Conservation (phyloP, 2,329 filamentous ascomycete species). For the Cytospora mali region DNA sequence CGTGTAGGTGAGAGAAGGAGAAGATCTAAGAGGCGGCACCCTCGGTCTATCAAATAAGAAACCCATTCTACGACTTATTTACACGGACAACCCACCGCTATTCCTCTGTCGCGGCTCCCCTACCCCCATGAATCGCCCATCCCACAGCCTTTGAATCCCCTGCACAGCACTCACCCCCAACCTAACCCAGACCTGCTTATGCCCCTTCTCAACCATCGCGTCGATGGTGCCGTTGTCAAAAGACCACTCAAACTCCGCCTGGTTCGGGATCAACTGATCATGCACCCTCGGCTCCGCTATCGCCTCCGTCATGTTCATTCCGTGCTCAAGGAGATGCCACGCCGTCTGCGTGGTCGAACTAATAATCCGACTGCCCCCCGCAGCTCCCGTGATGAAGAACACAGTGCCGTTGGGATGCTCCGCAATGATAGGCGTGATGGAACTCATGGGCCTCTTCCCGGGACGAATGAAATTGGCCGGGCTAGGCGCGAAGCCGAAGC, state of each 20-base stretch:
- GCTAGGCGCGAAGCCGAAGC: slow-evolving; percentile 82
- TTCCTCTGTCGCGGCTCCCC: slow-evolving; percentile 79
- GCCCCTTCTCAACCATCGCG: slow-evolving; percentile 66
- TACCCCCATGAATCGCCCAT: slow-evolving; percentile 75
- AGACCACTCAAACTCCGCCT: slow-evolving; percentile 68
- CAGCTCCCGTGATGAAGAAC: slow-evolving; percentile 74
- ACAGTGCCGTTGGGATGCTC: slow-evolving; percentile 67
- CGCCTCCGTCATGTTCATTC: slow-evolving; percentile 62
- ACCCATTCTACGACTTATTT: neutral
- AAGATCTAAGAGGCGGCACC: too few relatives aligned
- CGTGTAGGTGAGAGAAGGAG: too few relatives aligned
- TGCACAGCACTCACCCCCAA: slow-evolving; percentile 72
- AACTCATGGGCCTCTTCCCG: slow-evolving; percentile 80
- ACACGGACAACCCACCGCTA: slow-evolving; percentile 66
- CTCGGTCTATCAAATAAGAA: neutral
- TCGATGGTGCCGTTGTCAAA: slow-evolving; percentile 72
- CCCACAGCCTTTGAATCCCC: slow-evolving; percentile 63
- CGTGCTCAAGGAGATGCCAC: slow-evolving; percentile 71
- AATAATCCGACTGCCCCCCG: slow-evolving; percentile 83
- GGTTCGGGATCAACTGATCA: slow-evolving; percentile 77
- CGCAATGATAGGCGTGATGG: slow-evolving; percentile 79
- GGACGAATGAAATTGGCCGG: slow-evolving; percentile 80
- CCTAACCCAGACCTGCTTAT: slow-evolving; percentile 74
- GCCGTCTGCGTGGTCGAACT: slow-evolving; percentile 79
- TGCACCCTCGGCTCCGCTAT: slow-evolving; percentile 73